Base-by-base conservation (phyloP, 2,329 filamentous ascomycete species). In the Cladosporium halotolerans region DNA sequence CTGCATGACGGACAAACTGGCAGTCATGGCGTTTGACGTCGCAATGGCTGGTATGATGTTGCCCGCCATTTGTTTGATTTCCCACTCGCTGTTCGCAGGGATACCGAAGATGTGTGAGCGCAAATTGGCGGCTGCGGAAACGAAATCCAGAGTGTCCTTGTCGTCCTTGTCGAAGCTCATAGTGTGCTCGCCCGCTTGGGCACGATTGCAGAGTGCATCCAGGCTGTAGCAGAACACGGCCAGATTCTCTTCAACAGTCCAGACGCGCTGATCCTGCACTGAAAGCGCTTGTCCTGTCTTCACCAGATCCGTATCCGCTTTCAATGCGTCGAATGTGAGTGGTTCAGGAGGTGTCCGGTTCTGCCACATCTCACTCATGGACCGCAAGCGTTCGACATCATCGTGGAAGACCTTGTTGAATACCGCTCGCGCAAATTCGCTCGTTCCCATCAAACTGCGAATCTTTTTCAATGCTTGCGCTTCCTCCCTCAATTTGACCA, bases 41-140 rank as follows among this genome's bases (percentile, higher is more conserved):
- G 93, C 93, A 66, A 99, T 99, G 2, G 93, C 93, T 1, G 93
- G 93, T 57, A 99, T 99, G 63, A 99, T 99, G 68, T 99, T 99
- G 51, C 93, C 93, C 3, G 93, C 93, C 92, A 97, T 99, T 72
- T 99, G 81, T 74, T 99, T 99, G 64, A 93, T 91, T 66, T 97
- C 91, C 66, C 97, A 99, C 55, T 95, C 89, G 18, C 90, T 95
- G 68, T 89, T 92, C 4, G 77, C 74, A 51, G 92, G 87, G 54
- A 99, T 96, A 53, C 84, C 86, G 66, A 99, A 99, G n/a, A 95
- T 79, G 19, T 82, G 77, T 1, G 92, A 93, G 42, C 93, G 83
- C 19, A 99, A 81, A 64, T 99, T 99, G 31, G 92, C 89, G 61
- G 86, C 89, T 0, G 93, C 84, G 1, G 90, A 82, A 6, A 99